These are phyloP conservation scores for Penicillium sp. DNA, from an alignment of 2,329 filamentous ascomycete genomes.

Conservation along the genomic window DNA sequence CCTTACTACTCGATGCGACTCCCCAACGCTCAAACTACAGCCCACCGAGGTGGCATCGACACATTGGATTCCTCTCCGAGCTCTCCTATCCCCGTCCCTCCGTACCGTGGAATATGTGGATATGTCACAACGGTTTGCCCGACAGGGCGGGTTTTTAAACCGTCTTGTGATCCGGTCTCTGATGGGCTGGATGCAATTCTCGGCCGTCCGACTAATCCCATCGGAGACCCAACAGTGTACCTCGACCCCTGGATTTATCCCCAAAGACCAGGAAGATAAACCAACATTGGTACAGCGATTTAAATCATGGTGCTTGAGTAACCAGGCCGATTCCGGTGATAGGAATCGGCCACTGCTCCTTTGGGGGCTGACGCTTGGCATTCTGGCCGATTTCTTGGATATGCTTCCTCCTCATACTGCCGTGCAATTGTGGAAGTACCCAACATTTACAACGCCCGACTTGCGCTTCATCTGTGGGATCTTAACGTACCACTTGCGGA, in stretches of 20 bases:
- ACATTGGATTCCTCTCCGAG: slow-evolving; percentile 66
- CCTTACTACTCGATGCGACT: slow-evolving; percentile 56
- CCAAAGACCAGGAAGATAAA: slow-evolving; percentile 27
- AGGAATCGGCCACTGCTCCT: slow-evolving; percentile 55
- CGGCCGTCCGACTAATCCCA: slow-evolving; percentile 61
- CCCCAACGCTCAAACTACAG: slow-evolving; percentile 61
- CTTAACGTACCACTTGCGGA: slow-evolving; percentile 58
- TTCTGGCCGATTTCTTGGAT: slow-evolving; percentile 66
- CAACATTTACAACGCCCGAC: slow-evolving; percentile 65
- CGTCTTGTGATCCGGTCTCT: slow-evolving; percentile 56
- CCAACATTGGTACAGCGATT: slow-evolving; percentile 26
- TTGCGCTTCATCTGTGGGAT: slow-evolving; percentile 58
- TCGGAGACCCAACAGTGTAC: slow-evolving; percentile 60
- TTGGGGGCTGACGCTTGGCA: slow-evolving; percentile 67
- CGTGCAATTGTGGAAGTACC: slow-evolving; percentile 64
- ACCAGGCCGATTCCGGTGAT: slow-evolving; percentile 30
- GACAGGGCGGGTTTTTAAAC: slow-evolving; percentile 54
- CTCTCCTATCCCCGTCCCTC: slow-evolving; percentile 59
- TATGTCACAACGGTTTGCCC: slow-evolving; percentile 60
- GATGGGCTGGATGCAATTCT: slow-evolving; percentile 66
- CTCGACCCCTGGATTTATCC: slow-evolving; percentile 52
- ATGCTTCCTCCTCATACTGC: slow-evolving; percentile 63
- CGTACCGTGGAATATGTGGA: slow-evolving; percentile 64
- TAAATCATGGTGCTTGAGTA: slow-evolving; percentile 28
- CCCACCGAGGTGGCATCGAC: slow-evolving; percentile 66